phyloP scores from a whole-genome alignment of 1,284 basidiomycete genomes.

The Cutaneotrichosporon curvatum region DNA sequence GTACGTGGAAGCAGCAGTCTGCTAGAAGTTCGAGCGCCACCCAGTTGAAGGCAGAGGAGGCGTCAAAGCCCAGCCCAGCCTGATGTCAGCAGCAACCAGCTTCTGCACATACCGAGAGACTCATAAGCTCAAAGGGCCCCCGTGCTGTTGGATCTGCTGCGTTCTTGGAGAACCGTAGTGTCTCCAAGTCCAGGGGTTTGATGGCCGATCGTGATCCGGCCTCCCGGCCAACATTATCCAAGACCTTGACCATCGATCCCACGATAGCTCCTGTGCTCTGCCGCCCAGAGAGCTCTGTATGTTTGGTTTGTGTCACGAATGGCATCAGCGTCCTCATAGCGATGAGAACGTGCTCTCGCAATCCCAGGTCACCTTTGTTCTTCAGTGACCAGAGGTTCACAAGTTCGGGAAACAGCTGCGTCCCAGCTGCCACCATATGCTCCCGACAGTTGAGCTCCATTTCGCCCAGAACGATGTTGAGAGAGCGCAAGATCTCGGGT shows the following conservation, averaged over 20 bases:
- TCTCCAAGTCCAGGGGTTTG: slow-evolving; percentile 55
- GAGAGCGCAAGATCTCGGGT: slow-evolving; percentile 60
- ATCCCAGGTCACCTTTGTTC: slow-evolving; percentile 55
- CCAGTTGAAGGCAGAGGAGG: slow-evolving; percentile 69
- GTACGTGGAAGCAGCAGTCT: slow-evolving; percentile 65
- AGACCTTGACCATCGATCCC: slow-evolving; percentile 51
- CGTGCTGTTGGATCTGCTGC: neutral
- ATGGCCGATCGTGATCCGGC: slow-evolving; percentile 57
- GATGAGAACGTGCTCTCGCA: slow-evolving; percentile 54
- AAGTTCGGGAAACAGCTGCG: slow-evolving; percentile 57
- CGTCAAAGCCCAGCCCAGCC: slow-evolving; percentile 64
- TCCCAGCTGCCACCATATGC: slow-evolving; percentile 56
- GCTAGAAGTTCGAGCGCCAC: slow-evolving; percentile 73
- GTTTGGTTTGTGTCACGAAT: slow-evolving; percentile 51
- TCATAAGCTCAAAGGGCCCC: slow-evolving; percentile 21
- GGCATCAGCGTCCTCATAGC: slow-evolving; percentile 65
- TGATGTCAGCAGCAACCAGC: slow-evolving; percentile 8
- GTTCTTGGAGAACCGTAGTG: slow-evolving; percentile 5
- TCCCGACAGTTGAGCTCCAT: slow-evolving; percentile 63
- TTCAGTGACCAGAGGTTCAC: slow-evolving; percentile 68
- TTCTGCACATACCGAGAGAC: slow-evolving; percentile 17
- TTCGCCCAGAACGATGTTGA: slow-evolving; percentile 63
- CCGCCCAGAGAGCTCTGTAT: slow-evolving; percentile 12
- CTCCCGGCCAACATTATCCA: slow-evolving; percentile 54
- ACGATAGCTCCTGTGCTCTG: slow-evolving; percentile 35